These are phyloP conservation scores for Botrytis hyacinthi DNA, from an alignment of 2,329 filamentous ascomycete genomes.

Conservation along the genomic window DNA sequence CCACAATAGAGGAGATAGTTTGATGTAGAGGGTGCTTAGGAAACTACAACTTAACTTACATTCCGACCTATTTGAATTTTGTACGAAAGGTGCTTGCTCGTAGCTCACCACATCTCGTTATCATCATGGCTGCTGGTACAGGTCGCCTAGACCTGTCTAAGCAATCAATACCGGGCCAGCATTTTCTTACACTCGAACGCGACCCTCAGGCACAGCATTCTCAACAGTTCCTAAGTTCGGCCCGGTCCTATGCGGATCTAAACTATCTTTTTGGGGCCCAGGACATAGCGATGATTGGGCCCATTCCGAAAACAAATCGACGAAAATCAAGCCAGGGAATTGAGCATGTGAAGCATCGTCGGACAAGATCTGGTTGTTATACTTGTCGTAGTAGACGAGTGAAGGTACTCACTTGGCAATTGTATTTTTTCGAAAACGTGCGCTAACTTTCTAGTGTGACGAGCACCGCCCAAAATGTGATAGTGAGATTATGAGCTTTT, in stretches of 20 bases:
- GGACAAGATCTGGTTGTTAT: slow-evolving; percentile 90
- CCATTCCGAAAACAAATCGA: slow-evolving; percentile 34
- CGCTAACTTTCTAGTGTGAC: slow-evolving; percentile 68
- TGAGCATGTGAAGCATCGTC: slow-evolving; percentile 76
- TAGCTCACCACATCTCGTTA: not conserved
- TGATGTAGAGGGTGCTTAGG: slow-evolving; percentile 9
- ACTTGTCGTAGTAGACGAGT: slow-evolving; percentile 88
- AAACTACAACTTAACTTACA: not conserved
- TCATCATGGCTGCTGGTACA: slow-evolving; percentile 6
- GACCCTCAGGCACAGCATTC: slow-evolving; percentile 2
- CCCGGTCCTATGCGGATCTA: slow-evolving; percentile 27
- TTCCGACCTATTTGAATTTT: not conserved
- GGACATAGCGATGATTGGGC: slow-evolving; percentile 34
- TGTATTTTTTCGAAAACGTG: not conserved
- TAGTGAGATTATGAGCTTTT: slow-evolving; percentile 46
- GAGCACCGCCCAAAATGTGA: slow-evolving; percentile 86
- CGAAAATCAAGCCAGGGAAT: slow-evolving; percentile 33
- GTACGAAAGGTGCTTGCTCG: not conserved
- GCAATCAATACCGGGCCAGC: slow-evolving; percentile 12
- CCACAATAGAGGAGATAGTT: not conserved
- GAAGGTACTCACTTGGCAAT: slow-evolving; percentile 53
- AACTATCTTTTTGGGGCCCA: slow-evolving; percentile 37
- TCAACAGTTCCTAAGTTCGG: slow-evolving; percentile 15
- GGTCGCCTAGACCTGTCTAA: slow-evolving; percentile 9
- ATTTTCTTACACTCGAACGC: slow-evolving; percentile 9